phyloP scores from a whole-genome alignment of 2,329 filamentous ascomycete species.

The Penicillium olsonii region DNA sequence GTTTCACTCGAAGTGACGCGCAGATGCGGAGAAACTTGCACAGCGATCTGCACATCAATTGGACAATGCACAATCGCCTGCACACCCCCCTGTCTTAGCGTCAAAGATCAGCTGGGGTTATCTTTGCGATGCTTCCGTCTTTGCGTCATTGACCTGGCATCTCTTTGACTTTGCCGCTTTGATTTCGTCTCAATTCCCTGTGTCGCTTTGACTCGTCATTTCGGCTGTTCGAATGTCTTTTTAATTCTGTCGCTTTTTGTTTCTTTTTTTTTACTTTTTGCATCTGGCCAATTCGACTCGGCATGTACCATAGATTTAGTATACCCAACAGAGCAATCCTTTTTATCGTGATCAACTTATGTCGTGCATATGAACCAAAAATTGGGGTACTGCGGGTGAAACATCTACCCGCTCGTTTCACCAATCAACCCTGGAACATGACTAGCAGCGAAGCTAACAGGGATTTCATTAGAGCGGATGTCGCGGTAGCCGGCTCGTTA shows the following conservation, averaged over 20 bases:
- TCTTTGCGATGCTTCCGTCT: slow-evolving; percentile 8
- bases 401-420: slow-evolving; percentile 21
- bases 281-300: slow-evolving; percentile 30
- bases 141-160: slow-evolving; percentile 12
- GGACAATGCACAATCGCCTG: slow-evolving; percentile 3
- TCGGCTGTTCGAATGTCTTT: slow-evolving; percentile 16
- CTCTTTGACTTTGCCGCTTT: slow-evolving; percentile 2
- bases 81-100: slow-evolving; percentile 4
- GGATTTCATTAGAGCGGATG: slow-evolving; percentile 5
- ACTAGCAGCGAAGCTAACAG: slow-evolving; percentile 4
- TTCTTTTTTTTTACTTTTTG: slow-evolving; percentile 16
- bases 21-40: slow-evolving; percentile 21
- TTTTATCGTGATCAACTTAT: slow-evolving; percentile 15
- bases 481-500: slow-evolving; percentile 12
- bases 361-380: slow-evolving; percentile 21
- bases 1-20: slow-evolving; percentile 16
- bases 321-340: slow-evolving; percentile 37
- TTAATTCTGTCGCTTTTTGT: slow-evolving; percentile 11
- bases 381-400: slow-evolving; percentile 13
- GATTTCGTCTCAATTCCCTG: slow-evolving; percentile 3
- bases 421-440: slow-evolving; percentile 2
- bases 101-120: slow-evolving; percentile 8
- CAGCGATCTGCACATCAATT: slow-evolving; percentile 13
- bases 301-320: slow-evolving; percentile 43
- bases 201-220: slow-evolving; percentile 17